Percentiles rank a stretch among this genome's conserved stretches.
phyloP scores from a whole-genome alignment of 1,139 yeast genomes.

The Lodderomyces theae region DNA sequence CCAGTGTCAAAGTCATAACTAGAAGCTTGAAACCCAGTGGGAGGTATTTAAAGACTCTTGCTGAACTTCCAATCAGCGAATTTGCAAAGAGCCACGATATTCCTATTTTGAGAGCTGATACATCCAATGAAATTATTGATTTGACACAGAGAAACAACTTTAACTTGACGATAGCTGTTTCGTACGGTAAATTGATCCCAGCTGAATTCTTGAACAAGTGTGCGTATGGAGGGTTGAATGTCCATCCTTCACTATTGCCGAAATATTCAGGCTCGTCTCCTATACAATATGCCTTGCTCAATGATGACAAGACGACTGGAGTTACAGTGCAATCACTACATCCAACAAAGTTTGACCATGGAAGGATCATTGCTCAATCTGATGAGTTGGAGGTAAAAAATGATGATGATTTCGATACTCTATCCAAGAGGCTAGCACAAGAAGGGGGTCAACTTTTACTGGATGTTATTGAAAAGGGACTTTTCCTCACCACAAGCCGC shows the following conservation, averaged over 20 bases:
- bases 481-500: conserved; percentile 18
- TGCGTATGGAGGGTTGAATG: conserved; percentile 72
- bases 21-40: conserved; percentile 73
- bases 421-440: conserved; percentile 50
- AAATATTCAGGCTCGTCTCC: conserved; percentile 88
- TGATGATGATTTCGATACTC: conserved; percentile 40
- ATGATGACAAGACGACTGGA: conserved; percentile 65
- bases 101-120: conserved; percentile 57
- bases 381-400: conserved; percentile 33
- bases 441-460: conserved; percentile 61
- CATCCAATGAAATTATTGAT: conserved; percentile 48
- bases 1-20: conserved; percentile 53
- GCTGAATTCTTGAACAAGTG: conserved; percentile 45
- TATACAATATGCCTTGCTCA: conserved; percentile 71
- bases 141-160: conserved; percentile 27
- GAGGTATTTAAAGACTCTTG: conserved; percentile 46
- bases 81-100: conserved; percentile 34
- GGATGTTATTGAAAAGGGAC: conserved; percentile 36
- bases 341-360: conserved; percentile 82
- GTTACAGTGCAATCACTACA: conserved; percentile 88
- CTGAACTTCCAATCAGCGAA: conserved; percentile 56
- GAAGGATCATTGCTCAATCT: conserved; percentile 66
- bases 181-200: conserved; percentile 84
- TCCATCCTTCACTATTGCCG: conserved; percentile 91
- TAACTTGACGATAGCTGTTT: conserved; percentile 80